Evolutionary conservation across 257 asterid species (phyloP).

Genomic region (Echium plantagineum): DNA sequence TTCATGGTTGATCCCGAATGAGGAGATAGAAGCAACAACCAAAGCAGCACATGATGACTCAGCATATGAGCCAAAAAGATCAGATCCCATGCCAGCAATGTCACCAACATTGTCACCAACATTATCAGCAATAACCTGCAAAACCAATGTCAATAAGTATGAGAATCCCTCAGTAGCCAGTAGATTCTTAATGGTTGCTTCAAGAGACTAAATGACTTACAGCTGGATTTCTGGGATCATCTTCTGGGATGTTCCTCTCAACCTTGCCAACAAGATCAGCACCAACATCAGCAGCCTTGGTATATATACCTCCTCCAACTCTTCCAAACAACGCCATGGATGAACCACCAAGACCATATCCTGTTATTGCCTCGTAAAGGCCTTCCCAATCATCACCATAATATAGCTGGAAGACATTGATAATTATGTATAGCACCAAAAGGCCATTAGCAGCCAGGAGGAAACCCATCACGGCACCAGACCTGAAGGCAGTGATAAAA

Average conservation of each 20-base stretch:
- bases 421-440: slow-evolving; percentile 58
- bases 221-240: slow-evolving; percentile 44
- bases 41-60: slow-evolving; percentile 45
- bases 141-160: slow-evolving; percentile 3
- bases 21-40: slow-evolving; percentile 42
- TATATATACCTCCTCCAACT: slow-evolving; percentile 93
- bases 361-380: slow-evolving; percentile 81
- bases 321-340: slow-evolving; percentile 93
- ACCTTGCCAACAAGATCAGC: slow-evolving; percentile 50
- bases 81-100: slow-evolving; percentile 79
- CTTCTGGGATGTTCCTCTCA: slow-evolving; percentile 46
- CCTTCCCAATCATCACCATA: slow-evolving; percentile 94
- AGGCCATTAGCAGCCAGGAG: slow-evolving; percentile 88
- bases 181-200: too few relatives aligned
- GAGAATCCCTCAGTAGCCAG: neutral
- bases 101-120: slow-evolving; percentile 97
- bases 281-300: slow-evolving; percentile 56
- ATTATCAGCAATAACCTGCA: slow-evolving; percentile 89
- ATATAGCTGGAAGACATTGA: slow-evolving; percentile 70
- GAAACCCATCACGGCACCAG: slow-evolving; percentile 95
- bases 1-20: slow-evolving; percentile 58
- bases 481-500: slow-evolving; percentile 28
- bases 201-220: slow-evolving; percentile 13
- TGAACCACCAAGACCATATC: slow-evolving; percentile 91
- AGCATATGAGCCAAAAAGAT: slow-evolving; percentile 43